A percentile compares a stretch with the other conserved stretches of the same genome.
Conservation (phyloP, 345 rosid genomes). For the Pseudoturritis turrita region DNA sequence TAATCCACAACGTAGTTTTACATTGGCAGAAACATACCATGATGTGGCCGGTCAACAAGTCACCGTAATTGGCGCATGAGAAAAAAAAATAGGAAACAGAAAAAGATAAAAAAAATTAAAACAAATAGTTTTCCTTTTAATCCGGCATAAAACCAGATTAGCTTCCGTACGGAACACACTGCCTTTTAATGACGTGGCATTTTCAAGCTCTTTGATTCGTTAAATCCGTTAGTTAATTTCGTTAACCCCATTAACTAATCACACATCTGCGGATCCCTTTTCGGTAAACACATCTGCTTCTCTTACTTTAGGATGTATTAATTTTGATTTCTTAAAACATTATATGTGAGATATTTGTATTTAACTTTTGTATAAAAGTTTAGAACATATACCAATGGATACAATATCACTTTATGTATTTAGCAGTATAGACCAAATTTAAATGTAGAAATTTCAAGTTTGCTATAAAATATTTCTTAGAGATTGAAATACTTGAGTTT, state of each 20-base stretch:
- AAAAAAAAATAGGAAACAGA: background rate
- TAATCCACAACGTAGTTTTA: background rate
- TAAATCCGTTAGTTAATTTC: conserved; percentile 3
- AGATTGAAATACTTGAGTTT: no score
- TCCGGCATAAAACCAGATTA: conserved; percentile 13
- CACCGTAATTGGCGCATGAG: conserved; percentile 5
- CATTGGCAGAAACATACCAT: background rate
- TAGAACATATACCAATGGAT: background rate
- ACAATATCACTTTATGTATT: background rate
- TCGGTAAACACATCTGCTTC: conserved; percentile 3
- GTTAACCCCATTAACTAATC: conserved; percentile 1
- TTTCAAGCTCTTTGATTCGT: conserved; percentile 7
- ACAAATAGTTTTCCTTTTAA: background rate
- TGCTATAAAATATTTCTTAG: background rate
- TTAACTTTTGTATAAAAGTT: background rate
- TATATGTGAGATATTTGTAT: background rate
- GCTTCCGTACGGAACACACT: conserved; percentile 16
- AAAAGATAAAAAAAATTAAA: background rate
- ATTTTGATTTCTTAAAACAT: background rate
- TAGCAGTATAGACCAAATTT: background rate
- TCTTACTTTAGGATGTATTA: background rate
- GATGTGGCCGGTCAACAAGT: conserved; percentile 12
- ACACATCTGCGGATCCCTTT: background rate
- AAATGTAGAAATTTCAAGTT: background rate
- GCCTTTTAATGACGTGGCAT: conserved; percentile 18